Conservation (phyloP, 2,329 filamentous ascomycete species). For the Didymella arachidicola region DNA sequence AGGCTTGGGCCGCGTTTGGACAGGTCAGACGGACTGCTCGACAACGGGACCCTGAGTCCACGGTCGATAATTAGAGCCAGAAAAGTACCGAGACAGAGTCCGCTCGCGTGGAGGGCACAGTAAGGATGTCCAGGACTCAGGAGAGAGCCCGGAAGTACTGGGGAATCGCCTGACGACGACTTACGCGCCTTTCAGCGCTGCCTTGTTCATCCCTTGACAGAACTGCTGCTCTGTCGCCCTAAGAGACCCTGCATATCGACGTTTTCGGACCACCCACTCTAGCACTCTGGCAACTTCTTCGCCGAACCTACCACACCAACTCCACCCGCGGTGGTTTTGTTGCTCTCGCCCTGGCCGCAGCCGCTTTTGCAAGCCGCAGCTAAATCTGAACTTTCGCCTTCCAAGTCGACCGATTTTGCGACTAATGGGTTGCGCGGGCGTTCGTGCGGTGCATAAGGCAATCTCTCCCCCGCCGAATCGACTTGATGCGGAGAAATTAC, state of each 20-base stretch:
- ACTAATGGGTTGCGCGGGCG: slow-evolving; percentile 5
- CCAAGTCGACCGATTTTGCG: slow-evolving; percentile 2
- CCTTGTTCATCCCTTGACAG: slow-evolving; percentile 7
- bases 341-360: slow-evolving; percentile 5
- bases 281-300: neutral
- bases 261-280: slow-evolving; percentile 7
- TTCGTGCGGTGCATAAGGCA: slow-evolving; percentile 18
- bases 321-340: slow-evolving; percentile 1
- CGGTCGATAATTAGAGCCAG: neutral
- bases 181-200: slow-evolving; percentile 2
- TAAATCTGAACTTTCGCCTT: slow-evolving; percentile 5
- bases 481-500: slow-evolving; percentile 21
- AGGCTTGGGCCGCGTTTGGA: neutral
- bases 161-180: slow-evolving; percentile 2
- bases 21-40: slow-evolving; percentile 5
- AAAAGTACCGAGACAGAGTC: slow-evolving; percentile 1
- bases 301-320: slow-evolving; percentile 7
- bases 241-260: slow-evolving; percentile 17
- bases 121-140: slow-evolving; percentile 1
- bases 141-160: neutral
- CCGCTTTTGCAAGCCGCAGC: slow-evolving; percentile 13
- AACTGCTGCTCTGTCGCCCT: slow-evolving; percentile 8
- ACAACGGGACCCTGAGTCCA: slow-evolving; percentile 15
- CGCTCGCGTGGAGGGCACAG: neutral
- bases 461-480: slow-evolving; percentile 19